These are phyloP conservation scores for Lachancea kluyveri DNA, from an alignment of 805 yeast genomes.

Conservation along the genomic window DNA sequence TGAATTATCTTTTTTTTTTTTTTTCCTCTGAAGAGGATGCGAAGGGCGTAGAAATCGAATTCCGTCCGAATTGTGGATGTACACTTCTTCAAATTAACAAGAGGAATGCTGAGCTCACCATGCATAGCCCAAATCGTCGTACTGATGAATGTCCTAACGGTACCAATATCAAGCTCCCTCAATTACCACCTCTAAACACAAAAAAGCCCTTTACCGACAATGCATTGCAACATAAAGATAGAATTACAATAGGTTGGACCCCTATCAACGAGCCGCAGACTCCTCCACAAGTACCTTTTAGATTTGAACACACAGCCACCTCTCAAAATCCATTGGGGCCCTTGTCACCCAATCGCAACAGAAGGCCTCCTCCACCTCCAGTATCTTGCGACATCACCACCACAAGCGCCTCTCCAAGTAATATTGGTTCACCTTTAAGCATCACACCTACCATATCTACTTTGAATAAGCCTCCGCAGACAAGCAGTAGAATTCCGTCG, in stretches of 20 bases:
- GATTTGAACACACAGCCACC: conserved; percentile 2
- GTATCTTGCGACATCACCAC: conserved; percentile 9
- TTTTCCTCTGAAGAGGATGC: too few species aligned
- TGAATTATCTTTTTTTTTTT: too few species aligned
- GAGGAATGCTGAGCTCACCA: too few species aligned
- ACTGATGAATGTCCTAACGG: background rate
- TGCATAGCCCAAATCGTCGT: too few species aligned
- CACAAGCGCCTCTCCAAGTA: conserved; percentile 5
- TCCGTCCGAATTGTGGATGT: too few species aligned
- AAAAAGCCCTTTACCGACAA: conserved; percentile 15
- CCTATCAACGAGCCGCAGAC: conserved; percentile 11
- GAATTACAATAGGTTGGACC: conserved; percentile 21
- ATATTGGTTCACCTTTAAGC: too few species aligned
- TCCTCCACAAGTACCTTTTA: conserved; percentile 2
- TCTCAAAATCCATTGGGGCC: conserved; percentile 2
- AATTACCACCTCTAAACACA: conserved; percentile 27
- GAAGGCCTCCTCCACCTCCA: conserved; percentile 25
- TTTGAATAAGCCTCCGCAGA: too few species aligned
- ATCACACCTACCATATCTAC: too few species aligned
- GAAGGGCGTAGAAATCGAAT: too few species aligned
- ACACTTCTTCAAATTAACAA: too few species aligned
- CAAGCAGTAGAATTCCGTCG: too few species aligned
- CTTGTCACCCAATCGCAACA: conserved; percentile 5
- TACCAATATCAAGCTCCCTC: conserved; percentile 16
- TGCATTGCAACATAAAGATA: conserved; percentile 5